Conservation (phyloP, 805 yeast species). For the Ogataea populi-albae region DNA sequence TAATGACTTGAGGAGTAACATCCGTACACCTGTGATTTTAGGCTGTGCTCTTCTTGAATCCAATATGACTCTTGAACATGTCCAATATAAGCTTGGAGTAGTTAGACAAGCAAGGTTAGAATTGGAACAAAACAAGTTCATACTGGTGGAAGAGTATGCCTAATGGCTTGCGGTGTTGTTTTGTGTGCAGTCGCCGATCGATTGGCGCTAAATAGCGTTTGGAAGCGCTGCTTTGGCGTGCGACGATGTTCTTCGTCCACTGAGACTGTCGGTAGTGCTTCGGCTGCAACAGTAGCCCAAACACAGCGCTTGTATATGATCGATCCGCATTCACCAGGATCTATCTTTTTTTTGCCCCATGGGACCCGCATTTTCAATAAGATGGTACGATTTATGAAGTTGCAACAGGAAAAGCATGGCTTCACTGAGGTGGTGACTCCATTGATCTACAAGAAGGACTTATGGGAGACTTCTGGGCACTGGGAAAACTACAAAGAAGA, state of each 20-base stretch:
- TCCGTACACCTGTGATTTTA: no score
- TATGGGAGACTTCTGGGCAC: conserved; percentile 94
- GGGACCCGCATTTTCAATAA: conserved; percentile 86
- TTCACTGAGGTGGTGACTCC: conserved; percentile 94
- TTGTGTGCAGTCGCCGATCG: no score
- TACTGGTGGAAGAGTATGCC: no score
- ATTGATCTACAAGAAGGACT: conserved; percentile 70
- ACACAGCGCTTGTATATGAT: conserved; percentile 76
- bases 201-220: no score
- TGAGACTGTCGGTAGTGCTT: conserved; percentile 2
- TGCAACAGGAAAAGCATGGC: conserved; percentile 76
- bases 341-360: conserved; percentile 87
- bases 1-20: no score
- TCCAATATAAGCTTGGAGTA: no score
- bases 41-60: no score
- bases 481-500: conserved; percentile 94
- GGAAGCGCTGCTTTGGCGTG: no score
- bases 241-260: conserved; percentile 11
- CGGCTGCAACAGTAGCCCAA: conserved; percentile 44
- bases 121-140: no score
- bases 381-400: conserved; percentile 76
- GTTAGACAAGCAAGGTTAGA: no score
- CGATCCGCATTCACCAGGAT: conserved; percentile 85
- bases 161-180: no score
- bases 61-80: no score